A percentile compares a stretch with the other conserved stretches of the same genome.
These are phyloP conservation scores for Prunus yedoensis DNA, from an alignment of 331 rosid genomes.

Conservation along the genomic window DNA sequence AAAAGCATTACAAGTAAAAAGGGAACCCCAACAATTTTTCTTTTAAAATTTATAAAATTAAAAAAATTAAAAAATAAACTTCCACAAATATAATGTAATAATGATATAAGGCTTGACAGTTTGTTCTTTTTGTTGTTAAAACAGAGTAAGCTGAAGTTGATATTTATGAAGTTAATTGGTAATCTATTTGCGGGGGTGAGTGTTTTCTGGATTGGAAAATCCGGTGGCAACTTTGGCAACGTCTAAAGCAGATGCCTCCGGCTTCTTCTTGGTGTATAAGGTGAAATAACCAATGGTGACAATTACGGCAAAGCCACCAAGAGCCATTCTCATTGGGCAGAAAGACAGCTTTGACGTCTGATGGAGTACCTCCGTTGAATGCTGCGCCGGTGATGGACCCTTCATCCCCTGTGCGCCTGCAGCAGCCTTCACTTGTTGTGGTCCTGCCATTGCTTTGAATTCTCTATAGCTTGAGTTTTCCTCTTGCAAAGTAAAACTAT, in stretches of 20 bases:
- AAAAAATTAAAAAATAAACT: no score
- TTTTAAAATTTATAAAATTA: no score
- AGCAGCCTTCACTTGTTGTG: constrained; percentile 25
- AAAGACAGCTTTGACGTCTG: constrained; percentile 43
- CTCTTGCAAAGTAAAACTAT: neutral
- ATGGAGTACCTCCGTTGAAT: constrained; percentile 49
- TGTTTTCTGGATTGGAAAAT: constrained; percentile 36
- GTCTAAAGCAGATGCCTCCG: constrained; percentile 68
- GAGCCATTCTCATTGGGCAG: constrained; percentile 55
- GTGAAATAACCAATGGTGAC: constrained; percentile 46
- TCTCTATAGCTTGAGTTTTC: neutral
- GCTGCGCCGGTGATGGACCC: constrained; percentile 25
- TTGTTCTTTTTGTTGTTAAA: neutral
- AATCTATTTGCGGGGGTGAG: constrained; percentile 47
- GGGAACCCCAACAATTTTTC: neutral
- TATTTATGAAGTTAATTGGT: neutral
- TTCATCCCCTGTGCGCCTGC: constrained; percentile 24
- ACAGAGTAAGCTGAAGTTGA: neutral
- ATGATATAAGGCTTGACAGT: neutral
- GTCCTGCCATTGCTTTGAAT: constrained; percentile 26
- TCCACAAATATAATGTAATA: neutral
- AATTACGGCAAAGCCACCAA: constrained; percentile 51
- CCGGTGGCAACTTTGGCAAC: constrained; percentile 67
- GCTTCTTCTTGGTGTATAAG: constrained; percentile 67
- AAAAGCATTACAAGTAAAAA: neutral